These are phyloP conservation scores for Trichocomaceae sp. DNA, from an alignment of 2,329 filamentous ascomycete genomes.

Conservation along the genomic window DNA sequence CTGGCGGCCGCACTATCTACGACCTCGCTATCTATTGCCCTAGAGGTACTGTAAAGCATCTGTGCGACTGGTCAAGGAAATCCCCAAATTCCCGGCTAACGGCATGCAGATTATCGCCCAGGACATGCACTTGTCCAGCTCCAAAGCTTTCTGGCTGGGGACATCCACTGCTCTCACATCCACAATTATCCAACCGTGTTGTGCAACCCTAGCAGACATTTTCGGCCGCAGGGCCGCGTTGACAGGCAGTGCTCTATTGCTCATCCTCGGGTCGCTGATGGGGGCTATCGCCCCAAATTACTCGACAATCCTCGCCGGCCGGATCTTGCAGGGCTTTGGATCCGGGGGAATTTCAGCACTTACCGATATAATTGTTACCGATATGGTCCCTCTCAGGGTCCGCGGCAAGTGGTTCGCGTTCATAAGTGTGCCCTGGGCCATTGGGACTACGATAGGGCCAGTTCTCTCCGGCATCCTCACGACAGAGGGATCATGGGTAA, in stretches of 20 bases:
- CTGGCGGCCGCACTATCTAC: neutral
- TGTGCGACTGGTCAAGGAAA: neutral
- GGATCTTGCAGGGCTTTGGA: constrained; percentile 50
- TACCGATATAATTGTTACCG: constrained; percentile 40
- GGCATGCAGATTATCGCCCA: neutral
- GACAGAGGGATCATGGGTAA: constrained; percentile 28
- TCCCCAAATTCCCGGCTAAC: neutral
- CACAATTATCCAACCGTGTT: constrained; percentile 40
- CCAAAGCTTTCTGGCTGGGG: neutral
- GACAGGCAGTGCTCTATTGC: constrained; percentile 35
- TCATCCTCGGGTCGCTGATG: constrained; percentile 41
- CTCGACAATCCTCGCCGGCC: constrained; percentile 47
- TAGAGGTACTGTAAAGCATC: neutral
- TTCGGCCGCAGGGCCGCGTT: constrained; percentile 42
- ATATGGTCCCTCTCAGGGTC: constrained; percentile 39
- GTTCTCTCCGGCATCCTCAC: constrained; percentile 36
- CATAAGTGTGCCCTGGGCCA: constrained; percentile 17
- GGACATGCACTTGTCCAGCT: neutral
- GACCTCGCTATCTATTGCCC: neutral
- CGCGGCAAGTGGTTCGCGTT: constrained; percentile 23
- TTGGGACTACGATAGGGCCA: constrained; percentile 44
- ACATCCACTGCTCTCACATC: neutral
- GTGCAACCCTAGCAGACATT: constrained; percentile 42
- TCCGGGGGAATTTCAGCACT: constrained; percentile 39
- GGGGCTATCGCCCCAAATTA: constrained; percentile 38